Conservation (phyloP, 441 rosid species). For the Flueggea neowawraea region DNA sequence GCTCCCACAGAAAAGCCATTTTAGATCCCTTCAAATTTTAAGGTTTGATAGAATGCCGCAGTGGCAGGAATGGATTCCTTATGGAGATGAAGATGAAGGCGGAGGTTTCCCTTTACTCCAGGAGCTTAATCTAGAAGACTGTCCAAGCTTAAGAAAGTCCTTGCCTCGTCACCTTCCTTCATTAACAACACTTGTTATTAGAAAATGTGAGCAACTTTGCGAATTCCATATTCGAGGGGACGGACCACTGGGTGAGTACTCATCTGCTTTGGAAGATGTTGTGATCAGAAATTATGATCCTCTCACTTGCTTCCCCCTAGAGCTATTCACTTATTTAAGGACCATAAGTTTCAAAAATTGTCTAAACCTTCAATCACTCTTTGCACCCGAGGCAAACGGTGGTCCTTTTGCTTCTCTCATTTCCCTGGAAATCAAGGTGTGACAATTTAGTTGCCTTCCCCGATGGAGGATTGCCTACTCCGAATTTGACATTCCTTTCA, state of each 20-base stretch:
- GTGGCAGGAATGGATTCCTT: constrained; percentile 28
- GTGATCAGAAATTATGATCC: constrained; percentile 2
- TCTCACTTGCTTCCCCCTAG: constrained; percentile 5
- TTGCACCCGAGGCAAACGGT: neutral
- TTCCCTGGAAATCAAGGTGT: constrained; percentile 11
- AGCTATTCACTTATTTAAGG: constrained; percentile 3
- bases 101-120: constrained; percentile 23
- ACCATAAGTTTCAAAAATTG: constrained; percentile 7
- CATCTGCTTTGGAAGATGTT: neutral
- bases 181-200: constrained; percentile 10
- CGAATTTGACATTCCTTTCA: constrained; percentile 1
- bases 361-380: constrained; percentile 15
- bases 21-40: constrained; percentile 19
- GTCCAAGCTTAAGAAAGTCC: constrained; percentile 13
- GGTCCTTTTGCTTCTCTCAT: constrained; percentile 12
- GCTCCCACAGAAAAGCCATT: constrained; percentile 6
- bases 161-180: constrained; percentile 20
- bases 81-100: constrained; percentile 2
- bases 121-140: constrained; percentile 10
- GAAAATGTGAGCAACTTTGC: constrained; percentile 1
- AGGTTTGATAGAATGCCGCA: constrained; percentile 19
- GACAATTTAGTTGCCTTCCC: neutral
- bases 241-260: neutral
- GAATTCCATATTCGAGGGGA: neutral
- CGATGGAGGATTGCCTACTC: neutral